Percentiles rank a stretch among this genome's conserved stretches.
Evolutionary conservation across 495 filamentous ascomycete genomes (phyloP).

Genomic region (Jackrogersella multiformis): DNA sequence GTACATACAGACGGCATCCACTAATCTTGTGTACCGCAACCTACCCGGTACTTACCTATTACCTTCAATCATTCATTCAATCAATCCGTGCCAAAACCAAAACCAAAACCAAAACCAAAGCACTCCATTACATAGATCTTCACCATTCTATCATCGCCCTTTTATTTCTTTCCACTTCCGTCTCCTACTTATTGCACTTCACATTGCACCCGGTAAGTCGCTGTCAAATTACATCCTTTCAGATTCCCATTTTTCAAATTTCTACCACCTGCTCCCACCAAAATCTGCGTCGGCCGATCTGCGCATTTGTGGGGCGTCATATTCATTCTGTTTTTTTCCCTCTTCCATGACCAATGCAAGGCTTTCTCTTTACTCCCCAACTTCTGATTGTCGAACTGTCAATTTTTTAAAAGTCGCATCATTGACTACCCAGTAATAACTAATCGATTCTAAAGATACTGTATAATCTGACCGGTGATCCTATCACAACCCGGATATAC

Average conservation of each 20-base stretch:
- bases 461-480: constrained; percentile 5
- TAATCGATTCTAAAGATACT: constrained; percentile 20
- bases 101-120: no score
- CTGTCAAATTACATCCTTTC: neutral
- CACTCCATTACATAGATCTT: no score
- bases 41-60: no score
- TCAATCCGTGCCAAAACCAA: constrained; percentile 1
- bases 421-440: constrained; percentile 14
- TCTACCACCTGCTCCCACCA: neutral
- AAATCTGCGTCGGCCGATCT: constrained; percentile 24
- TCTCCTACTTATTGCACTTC: constrained; percentile 12
- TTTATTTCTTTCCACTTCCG: constrained; percentile 8
- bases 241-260: constrained; percentile 3
- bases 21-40: constrained; percentile 28
- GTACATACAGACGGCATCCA: constrained; percentile 18
- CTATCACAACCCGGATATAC: constrained; percentile 1
- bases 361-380: constrained; percentile 10
- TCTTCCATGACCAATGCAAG: constrained; percentile 28
- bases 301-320: constrained; percentile 37
- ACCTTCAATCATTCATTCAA: no score
- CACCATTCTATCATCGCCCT: constrained; percentile 19
- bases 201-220: constrained; percentile 33
- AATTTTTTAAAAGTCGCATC: constrained; percentile 1
- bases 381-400: neutral
- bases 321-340: constrained; percentile 34